Conservation (phyloP, 306 rosid species). For the Medicago ruthenica region DNA sequence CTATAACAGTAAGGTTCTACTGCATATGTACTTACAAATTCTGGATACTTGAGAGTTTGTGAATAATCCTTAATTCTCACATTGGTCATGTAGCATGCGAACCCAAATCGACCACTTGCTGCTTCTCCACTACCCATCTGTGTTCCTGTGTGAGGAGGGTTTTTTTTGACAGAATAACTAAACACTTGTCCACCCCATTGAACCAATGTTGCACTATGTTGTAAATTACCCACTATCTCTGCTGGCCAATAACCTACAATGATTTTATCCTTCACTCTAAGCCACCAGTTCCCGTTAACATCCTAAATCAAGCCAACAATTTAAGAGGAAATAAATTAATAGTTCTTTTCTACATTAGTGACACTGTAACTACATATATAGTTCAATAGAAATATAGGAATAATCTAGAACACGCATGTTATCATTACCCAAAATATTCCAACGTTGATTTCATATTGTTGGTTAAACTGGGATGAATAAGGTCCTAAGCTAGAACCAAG, state of each 20-base stretch:
- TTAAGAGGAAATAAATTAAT: neutral
- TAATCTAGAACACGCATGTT: neutral
- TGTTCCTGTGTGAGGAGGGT: conserved; percentile 63
- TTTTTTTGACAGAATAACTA: conserved; percentile 45
- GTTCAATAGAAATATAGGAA: neutral
- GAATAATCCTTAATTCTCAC: conserved; percentile 61
- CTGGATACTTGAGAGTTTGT: conserved; percentile 52
- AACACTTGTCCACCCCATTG: conserved; percentile 81
- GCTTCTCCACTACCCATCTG: conserved; percentile 69
- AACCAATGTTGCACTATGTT: conserved; percentile 52
- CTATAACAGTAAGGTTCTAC: conserved; percentile 58
- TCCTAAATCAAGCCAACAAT: conserved; percentile 45
- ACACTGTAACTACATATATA: neutral
- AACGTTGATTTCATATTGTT: conserved; percentile 45
- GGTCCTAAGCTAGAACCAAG: conserved; percentile 56
- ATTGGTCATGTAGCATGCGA: conserved; percentile 51
- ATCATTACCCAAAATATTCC: conserved; percentile 55
- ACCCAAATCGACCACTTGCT: conserved; percentile 6
- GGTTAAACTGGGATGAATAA: conserved; percentile 30
- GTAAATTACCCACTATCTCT: conserved; percentile 33
- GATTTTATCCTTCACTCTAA: conserved; percentile 13
- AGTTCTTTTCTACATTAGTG: neutral
- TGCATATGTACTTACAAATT: neutral
- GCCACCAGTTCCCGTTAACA: conserved; percentile 67
- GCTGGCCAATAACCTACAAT: conserved; percentile 63